Conservation (phyloP, 2,329 filamentous ascomycete species). For the Hypoxylon sp. region DNA sequence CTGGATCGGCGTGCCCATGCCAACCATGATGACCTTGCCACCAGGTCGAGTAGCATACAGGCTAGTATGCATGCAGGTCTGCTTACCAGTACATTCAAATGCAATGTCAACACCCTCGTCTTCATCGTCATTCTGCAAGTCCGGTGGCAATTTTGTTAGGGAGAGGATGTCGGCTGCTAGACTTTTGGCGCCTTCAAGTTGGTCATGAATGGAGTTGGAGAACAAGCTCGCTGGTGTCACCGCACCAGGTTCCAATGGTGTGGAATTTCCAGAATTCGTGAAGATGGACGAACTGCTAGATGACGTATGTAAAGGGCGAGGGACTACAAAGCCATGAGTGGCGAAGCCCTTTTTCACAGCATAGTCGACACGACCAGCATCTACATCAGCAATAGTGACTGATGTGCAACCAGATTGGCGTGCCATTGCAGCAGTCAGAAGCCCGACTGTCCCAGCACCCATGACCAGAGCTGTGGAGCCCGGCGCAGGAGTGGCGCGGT, state of each 20-base stretch:
- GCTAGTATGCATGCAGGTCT: conserved; percentile 80
- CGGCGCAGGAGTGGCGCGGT: conserved; percentile 66
- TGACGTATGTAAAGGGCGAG: conserved; percentile 60
- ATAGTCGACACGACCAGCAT: conserved; percentile 71
- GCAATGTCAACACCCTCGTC: conserved; percentile 77
- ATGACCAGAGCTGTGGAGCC: conserved; percentile 73
- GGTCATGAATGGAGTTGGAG: conserved; percentile 61
- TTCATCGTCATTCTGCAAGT: conserved; percentile 64
- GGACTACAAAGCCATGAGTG: conserved; percentile 70
- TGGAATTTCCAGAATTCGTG: conserved; percentile 63
- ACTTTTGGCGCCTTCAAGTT: conserved; percentile 66
- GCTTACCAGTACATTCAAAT: conserved; percentile 84
- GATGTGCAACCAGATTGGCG: conserved; percentile 71
- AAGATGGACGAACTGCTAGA: conserved; percentile 62
- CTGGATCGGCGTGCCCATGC: conserved; percentile 84
- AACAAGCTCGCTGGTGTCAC: conserved; percentile 64
- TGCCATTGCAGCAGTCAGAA: conserved; percentile 75
- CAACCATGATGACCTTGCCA: conserved; percentile 81
- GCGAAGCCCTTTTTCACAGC: conserved; percentile 72
- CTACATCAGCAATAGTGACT: conserved; percentile 73
- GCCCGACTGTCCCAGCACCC: conserved; percentile 75
- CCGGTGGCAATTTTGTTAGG: conserved; percentile 53
- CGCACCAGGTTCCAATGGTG: conserved; percentile 59
- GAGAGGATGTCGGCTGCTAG: conserved; percentile 66
- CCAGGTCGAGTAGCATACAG: conserved; percentile 79